These are phyloP conservation scores for Leishmania major DNA, from an alignment of 208 protist genomes.

Conservation along the genomic window DNA sequence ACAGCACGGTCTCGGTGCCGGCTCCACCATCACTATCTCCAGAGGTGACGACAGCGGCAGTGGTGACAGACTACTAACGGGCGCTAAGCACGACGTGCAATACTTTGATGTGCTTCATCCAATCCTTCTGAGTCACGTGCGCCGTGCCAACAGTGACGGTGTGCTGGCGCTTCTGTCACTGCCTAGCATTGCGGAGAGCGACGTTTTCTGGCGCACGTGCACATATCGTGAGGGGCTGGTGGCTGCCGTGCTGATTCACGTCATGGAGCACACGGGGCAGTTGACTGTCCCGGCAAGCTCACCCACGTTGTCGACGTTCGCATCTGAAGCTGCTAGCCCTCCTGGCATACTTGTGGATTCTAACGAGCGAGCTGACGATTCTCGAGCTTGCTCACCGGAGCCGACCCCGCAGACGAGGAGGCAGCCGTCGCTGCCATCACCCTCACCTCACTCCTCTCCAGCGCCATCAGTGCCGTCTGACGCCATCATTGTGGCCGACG, in stretches of 20 bases:
- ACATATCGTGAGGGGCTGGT: slow-evolving; percentile 67
- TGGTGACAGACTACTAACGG: neutral
- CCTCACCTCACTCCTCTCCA: neutral
- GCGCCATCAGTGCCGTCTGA: neutral
- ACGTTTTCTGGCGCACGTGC: slow-evolving; percentile 78
- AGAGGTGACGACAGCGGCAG: neutral
- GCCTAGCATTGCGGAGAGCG: slow-evolving; percentile 35
- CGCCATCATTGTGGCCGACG: neutral
- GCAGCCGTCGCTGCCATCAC: neutral
- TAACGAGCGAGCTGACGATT: neutral
- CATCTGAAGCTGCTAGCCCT: neutral
- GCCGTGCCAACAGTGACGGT: slow-evolving; percentile 38
- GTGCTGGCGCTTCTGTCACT: slow-evolving; percentile 51
- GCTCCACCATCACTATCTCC: neutral
- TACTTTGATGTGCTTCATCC: slow-evolving; percentile 67
- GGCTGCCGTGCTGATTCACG: slow-evolving; percentile 43
- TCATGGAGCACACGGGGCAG: slow-evolving; percentile 28
- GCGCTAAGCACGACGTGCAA: slow-evolving; percentile 17
- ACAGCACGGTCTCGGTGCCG: neutral
- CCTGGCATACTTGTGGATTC: neutral
- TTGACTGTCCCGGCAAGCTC: neutral
- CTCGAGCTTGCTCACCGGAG: neutral
- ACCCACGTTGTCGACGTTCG: neutral
- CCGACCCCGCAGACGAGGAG: neutral
- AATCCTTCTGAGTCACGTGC: slow-evolving; percentile 61